Percentiles rank a stretch among this genome's conserved stretches.
Evolutionary conservation across 2,329 filamentous ascomycete species (phyloP).

Genomic region (Trichoderma simmonsii): DNA sequence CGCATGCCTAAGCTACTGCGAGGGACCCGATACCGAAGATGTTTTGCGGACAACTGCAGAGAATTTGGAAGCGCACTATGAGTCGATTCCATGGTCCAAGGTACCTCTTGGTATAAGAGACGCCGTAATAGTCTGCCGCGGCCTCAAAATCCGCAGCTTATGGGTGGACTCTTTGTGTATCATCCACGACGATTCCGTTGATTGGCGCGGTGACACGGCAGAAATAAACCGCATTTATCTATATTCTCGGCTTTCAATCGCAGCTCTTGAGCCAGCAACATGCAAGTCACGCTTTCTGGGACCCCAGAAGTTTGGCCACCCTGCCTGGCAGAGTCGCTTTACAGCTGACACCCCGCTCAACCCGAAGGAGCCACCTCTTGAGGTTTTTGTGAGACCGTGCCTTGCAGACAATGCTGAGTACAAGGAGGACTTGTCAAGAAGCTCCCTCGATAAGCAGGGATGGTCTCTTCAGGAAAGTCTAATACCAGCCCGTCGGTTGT

Average conservation of each 20-base stretch:
- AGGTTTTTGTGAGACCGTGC: neutral
- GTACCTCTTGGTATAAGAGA: neutral
- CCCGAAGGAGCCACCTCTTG: neutral
- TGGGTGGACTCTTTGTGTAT: neutral
- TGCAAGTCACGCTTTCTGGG: neutral
- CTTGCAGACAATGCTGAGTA: fast-evolving
- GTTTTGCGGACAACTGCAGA: neutral
- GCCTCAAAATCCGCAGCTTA: neutral
- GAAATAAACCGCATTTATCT: neutral
- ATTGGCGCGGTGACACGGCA: neutral
- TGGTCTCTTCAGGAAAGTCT: neutral
- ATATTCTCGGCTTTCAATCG: neutral
- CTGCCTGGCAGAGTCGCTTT: neutral
- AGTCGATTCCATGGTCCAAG: neutral
- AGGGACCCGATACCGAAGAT: neutral
- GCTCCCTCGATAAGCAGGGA: neutral
- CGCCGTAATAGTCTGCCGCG: neutral
- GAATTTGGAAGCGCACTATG: neutral
- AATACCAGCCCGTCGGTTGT: neutral
- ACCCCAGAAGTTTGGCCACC: neutral
- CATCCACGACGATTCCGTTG: neutral
- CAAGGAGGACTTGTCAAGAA: neutral
- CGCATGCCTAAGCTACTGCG: neutral
- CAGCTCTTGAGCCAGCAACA: neutral
- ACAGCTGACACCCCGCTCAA: neutral